phyloP scores from a whole-genome alignment of 768 basidiomycete species.

The Pulveroboletus ravenelii region DNA sequence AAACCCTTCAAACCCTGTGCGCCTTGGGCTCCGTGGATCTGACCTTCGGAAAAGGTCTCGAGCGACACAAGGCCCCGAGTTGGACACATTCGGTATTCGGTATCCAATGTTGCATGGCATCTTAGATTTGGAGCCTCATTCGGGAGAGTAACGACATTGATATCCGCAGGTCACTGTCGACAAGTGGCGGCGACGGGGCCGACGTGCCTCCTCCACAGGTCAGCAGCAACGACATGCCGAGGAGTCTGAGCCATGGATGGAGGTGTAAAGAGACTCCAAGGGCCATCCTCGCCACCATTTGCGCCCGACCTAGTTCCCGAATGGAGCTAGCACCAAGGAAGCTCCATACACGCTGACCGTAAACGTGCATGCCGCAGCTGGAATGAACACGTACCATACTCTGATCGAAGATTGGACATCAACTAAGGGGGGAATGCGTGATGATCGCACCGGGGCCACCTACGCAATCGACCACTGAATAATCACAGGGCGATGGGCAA shows the following conservation, averaged over 20 bases:
- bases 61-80: not conserved
- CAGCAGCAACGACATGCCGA: not conserved
- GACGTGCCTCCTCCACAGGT: not conserved
- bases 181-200: not conserved
- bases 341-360: too few relatives aligned
- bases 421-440: not conserved
- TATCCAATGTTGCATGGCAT: not conserved
- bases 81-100: not conserved
- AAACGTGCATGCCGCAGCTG: not conserved
- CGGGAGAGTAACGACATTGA: not conserved
- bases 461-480: not conserved
- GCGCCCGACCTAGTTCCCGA: too few relatives aligned
- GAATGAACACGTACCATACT: too few relatives aligned
- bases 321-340: too few relatives aligned
- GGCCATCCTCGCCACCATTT: too few relatives aligned
- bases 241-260: too few relatives aligned
- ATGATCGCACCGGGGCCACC: slow-evolving; percentile 4
- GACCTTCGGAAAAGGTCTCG: too few relatives aligned
- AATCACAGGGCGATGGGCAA: not conserved
- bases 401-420: not conserved
- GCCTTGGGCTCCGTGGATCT: not conserved
- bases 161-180: not conserved
- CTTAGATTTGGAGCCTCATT: not conserved
- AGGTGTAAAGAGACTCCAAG: too few relatives aligned
- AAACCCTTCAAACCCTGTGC: not conserved